Evolutionary conservation across 2,329 filamentous ascomycete species (phyloP), one percentile per base, ranked within the genome.

Genomic region (Mariannaea sp.): DNA sequence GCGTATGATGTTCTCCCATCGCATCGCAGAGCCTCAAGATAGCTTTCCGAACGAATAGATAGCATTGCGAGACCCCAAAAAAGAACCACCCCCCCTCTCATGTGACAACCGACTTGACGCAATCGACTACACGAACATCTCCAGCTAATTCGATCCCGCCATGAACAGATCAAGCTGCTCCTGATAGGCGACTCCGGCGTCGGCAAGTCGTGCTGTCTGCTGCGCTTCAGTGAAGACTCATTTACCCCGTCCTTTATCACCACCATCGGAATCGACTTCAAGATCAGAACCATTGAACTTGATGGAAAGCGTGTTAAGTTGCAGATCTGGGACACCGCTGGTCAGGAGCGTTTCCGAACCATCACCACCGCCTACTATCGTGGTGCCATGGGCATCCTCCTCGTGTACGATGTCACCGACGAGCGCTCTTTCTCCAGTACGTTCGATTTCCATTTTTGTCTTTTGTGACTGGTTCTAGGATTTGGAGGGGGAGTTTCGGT

Each of bases 261-360:
- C 59, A 99, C 94, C 59, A 99, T 99, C 76, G 94, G 94, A 66
- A 97, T 99, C 80, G 94, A 99, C 79, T 99, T 99, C 82, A 99
- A 99, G 84, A 99, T 99, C 73, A 86, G 94, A 65, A 99, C 94
- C 62, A 99, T 99, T 78, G 94, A 99, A 79, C 82, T 99, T 65
- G 94, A 99, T 77, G 93, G 93, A 73, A 99, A 99, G 85, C 85
- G 93, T 59, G 94, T 99, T 69, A 99, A 99, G 83, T 80, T 99
- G 72, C 94, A 99, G 80, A 99, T 99, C 77, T 99, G 94, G 94
- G 94, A 99, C 72, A 99, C 94, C 20, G 94, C 94, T 48, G 94
- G 94, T 49, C 94, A 99, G 76, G 94, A 99, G 78, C 89, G 94
- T 58, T 99, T 99, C 84, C 86, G 94, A 64, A 99, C 94, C 61